A percentile compares a stretch with the other conserved stretches of the same genome.
Conservation (phyloP, 306 rosid species). For the Medicago ruthenica region DNA sequence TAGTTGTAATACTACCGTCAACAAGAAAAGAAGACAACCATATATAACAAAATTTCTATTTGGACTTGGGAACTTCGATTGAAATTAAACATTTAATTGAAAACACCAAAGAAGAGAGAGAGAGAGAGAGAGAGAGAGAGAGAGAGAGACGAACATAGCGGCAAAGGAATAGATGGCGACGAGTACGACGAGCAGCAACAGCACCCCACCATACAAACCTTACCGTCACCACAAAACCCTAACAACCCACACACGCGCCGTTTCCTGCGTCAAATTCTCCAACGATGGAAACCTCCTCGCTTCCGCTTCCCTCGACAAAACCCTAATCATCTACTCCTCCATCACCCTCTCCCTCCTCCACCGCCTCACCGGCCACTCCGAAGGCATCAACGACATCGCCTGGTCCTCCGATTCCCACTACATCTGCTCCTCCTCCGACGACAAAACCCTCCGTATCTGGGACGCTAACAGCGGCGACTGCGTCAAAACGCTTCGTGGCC, state of each 20-base stretch:
- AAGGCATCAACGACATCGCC: conserved; percentile 80
- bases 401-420: conserved; percentile 97
- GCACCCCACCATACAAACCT: conserved; percentile 60
- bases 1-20: too few relatives aligned
- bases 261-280: conserved; percentile 87
- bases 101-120: too few relatives aligned
- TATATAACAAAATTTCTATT: too few relatives aligned
- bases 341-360: conserved; percentile 61
- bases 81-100: too few relatives aligned
- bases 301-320: conserved; percentile 85
- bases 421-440: conserved; percentile 95
- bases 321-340: conserved; percentile 80
- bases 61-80: too few relatives aligned
- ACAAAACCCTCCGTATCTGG: conserved; percentile 93
- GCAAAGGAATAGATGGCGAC: conserved; percentile 43
- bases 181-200: conserved; percentile 55
- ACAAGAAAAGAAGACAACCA: too few relatives aligned
- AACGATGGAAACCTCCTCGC: conserved; percentile 81
- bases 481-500: conserved; percentile 90
- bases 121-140: too few relatives aligned
- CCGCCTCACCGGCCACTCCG: conserved; percentile 80
- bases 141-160: too few relatives aligned
- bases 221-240: conserved; percentile 81
- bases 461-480: conserved; percentile 71
- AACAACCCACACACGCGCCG: conserved; percentile 63